Base-by-base conservation (phyloP, 1,139 yeast species). In the Groenewaldozyma sp. region DNA sequence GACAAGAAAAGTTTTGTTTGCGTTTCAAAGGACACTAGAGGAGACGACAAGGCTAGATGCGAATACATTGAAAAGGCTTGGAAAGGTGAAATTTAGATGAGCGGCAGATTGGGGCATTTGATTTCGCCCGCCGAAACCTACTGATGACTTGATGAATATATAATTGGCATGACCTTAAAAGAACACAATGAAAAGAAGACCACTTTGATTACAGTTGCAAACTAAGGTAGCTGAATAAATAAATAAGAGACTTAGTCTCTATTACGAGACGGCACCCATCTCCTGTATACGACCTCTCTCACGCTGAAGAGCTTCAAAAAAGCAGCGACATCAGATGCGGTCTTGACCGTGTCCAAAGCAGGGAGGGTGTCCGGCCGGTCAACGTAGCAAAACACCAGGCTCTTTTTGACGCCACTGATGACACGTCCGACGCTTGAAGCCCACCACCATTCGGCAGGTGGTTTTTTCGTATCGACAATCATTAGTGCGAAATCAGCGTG, bases 211-310 rank as follows among this genome's bases (percentile, higher is more conserved):
- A 34, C 34, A 27, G 14, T 4, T 34, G 14, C 17, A 21, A 18
- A 18, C 9, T 13, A 17, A 28, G 4, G 24, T 16, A 36, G 36
- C 28, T 37, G 31, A 31, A 40, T 35, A 37, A 26, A 35, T 27
- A 31, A 17, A 14, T 24, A 21, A 29, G 29, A 19, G 17, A 31
- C 24, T 55, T 60, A 83, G 53, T 82, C 94, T 53, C 95, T 70
- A 49, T 86, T 83, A 52, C 81, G 71, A 48, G 82, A 78, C 14
- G 95, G 91, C 1, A 80, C 71, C 95, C 95, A 87, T 51, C 95
- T 70, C 52, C 73, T 73, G 59, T 81, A 78, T 9, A 81, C 62
- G 5, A 83, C 64, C 56, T 86, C 95, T 13, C 73, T 70, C 1
- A 86, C 66, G 38, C 57, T 65, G 54, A 69, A 73, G 41, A 56